Conservation (phyloP, 2,329 filamentous ascomycete species). For the Calonectria pseudoturangicola region DNA sequence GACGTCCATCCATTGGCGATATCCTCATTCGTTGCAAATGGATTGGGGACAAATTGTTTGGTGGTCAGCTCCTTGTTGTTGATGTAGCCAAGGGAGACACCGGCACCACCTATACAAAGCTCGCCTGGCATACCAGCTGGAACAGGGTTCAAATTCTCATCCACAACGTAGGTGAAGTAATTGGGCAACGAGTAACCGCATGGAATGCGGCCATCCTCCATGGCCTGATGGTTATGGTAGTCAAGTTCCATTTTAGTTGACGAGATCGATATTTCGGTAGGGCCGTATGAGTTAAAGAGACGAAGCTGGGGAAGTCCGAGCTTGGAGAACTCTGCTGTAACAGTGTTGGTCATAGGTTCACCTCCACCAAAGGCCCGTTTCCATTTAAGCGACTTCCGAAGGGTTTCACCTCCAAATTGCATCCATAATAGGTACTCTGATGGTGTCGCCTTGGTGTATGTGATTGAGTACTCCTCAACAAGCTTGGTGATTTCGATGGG, state of each 20-base stretch:
- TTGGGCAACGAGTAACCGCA: constrained; percentile 28
- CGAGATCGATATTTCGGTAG: constrained; percentile 52
- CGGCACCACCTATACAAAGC: constrained; percentile 56
- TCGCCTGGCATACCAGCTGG: constrained; percentile 35
- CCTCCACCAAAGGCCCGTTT: background rate
- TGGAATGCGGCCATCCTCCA: background rate
- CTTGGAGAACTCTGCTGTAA: background rate
- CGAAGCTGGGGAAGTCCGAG: background rate
- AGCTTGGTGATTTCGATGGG: background rate
- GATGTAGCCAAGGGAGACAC: constrained; percentile 63
- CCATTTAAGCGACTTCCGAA: background rate
- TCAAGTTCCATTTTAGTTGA: constrained; percentile 5
- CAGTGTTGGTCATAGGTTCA: background rate
- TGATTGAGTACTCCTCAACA: background rate
- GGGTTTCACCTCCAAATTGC: background rate
- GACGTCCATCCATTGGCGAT: constrained; percentile 45
- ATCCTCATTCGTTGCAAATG: constrained; percentile 38
- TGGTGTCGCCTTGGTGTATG: constrained; percentile 13
- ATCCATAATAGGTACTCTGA: background rate
- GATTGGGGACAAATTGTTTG: constrained; percentile 43
- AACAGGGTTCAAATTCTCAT: constrained; percentile 21
- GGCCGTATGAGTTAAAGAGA: constrained; percentile 54
- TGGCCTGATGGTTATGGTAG: background rate
- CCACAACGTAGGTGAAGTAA: constrained; percentile 35
- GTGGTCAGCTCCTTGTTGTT: constrained; percentile 43